Percentiles rank a stretch among this genome's conserved stretches.
Evolutionary conservation across 768 basidiomycete genomes (phyloP).

Genomic region (Naematelia encephala): DNA sequence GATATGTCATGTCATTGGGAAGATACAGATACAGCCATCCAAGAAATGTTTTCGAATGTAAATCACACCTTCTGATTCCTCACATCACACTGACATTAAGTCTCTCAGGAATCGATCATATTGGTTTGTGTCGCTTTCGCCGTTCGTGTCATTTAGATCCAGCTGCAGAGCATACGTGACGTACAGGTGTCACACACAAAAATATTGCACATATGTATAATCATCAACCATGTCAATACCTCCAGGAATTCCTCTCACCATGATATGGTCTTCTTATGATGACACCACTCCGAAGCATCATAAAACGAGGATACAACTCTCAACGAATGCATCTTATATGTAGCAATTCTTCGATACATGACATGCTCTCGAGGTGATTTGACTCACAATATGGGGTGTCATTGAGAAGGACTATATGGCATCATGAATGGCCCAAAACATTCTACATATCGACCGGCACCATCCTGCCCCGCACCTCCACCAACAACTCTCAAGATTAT

Average conservation of each 20-base stretch:
- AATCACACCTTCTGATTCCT: constrained; percentile 7
- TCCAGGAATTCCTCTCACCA: too few species aligned
- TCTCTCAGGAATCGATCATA: constrained; percentile 43
- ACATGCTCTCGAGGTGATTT: background rate
- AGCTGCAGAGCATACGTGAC: background rate
- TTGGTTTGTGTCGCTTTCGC: constrained; percentile 43
- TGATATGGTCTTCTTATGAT: too few species aligned
- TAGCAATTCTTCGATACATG: background rate
- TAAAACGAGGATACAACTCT: too few species aligned
- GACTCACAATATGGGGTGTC: background rate
- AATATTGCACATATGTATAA: background rate
- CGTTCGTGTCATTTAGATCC: constrained; percentile 22
- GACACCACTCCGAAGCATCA: too few species aligned
- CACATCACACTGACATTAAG: background rate
- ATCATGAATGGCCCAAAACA: background rate
- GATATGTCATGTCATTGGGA: constrained; percentile 49
- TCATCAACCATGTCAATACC: background rate
- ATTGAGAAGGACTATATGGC: background rate
- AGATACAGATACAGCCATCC: constrained; percentile 41
- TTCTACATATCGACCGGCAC: background rate
- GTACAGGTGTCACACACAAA: background rate
- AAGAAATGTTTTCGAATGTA: constrained; percentile 45
- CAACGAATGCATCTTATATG: background rate
- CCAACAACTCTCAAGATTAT: too few species aligned
- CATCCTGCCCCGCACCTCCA: background rate